These are phyloP conservation scores for Cyberlindnera samutprakarnensis DNA, from an alignment of 805 yeast species.

Conservation along the genomic window DNA sequence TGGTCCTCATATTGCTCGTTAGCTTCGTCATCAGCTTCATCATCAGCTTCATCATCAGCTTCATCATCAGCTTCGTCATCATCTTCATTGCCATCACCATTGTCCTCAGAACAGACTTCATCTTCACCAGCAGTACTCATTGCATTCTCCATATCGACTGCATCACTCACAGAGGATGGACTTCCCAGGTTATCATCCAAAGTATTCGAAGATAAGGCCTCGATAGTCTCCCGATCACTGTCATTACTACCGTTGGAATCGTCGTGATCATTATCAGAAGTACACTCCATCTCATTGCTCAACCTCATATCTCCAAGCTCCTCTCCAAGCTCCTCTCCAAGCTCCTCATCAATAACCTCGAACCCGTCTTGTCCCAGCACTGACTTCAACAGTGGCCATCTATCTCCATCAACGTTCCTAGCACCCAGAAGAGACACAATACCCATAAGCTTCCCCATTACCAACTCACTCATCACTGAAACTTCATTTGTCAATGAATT, in stretches of 20 bases:
- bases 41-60: no score
- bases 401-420: constrained; percentile 6
- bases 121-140: no score
- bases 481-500: constrained; percentile 2
- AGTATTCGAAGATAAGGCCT: no score
- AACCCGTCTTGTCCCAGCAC: constrained; percentile 8
- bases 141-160: no score
- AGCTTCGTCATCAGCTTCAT: no score
- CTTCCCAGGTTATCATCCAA: no score
- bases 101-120: no score
- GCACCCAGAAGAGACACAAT: constrained; percentile 2
- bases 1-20: no score
- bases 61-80: no score
- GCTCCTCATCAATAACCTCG: neutral
- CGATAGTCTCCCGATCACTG: neutral
- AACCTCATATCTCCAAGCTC: neutral
- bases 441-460: constrained; percentile 8
- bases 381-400: constrained; percentile 7
- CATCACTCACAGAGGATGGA: no score
- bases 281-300: neutral
- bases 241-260: neutral
- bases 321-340: neutral
- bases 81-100: no score
- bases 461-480: constrained; percentile 5
- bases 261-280: no score